Evolutionary conservation across 805 yeast species (phyloP).

Genomic region (Metschnikowia lunata): DNA sequence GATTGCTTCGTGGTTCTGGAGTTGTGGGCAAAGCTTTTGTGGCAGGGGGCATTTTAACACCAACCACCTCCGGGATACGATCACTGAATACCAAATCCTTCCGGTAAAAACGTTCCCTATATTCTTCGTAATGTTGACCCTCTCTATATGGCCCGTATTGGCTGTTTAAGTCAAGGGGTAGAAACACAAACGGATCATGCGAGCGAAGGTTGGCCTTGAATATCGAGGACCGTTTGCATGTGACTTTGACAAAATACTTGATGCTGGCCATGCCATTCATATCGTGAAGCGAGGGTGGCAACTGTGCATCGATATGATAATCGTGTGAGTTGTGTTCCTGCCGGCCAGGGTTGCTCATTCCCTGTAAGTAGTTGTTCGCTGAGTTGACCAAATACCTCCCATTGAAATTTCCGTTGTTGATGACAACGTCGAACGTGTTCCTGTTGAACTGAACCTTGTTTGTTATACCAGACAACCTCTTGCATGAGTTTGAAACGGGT

Average conservation of each 20-base stretch:
- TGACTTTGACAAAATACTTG: slow-evolving; percentile 56
- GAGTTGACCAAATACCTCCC: slow-evolving; percentile 18
- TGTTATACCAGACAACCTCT: slow-evolving; percentile 29
- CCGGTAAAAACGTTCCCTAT: slow-evolving; percentile 43
- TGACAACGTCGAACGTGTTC: slow-evolving; percentile 24
- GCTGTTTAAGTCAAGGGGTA: slow-evolving; percentile 43
- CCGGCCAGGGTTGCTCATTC: neutral
- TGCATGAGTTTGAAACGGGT: slow-evolving; percentile 36
- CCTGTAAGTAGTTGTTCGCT: slow-evolving; percentile 13
- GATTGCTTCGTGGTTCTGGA: slow-evolving; percentile 8
- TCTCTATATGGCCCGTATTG: slow-evolving; percentile 17
- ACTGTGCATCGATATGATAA: slow-evolving; percentile 11
- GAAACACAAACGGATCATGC: slow-evolving; percentile 47
- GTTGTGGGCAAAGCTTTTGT: slow-evolving; percentile 6
- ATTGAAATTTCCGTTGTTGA: slow-evolving; percentile 27
- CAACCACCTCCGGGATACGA: slow-evolving; percentile 17
- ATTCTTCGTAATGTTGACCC: slow-evolving; percentile 24
- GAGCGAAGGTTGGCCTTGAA: slow-evolving; percentile 45
- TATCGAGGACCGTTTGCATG: slow-evolving; percentile 51
- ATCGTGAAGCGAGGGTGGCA: slow-evolving; percentile 14
- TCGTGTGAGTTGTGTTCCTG: neutral
- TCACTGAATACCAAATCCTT: slow-evolving; percentile 35
- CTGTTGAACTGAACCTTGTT: slow-evolving; percentile 30
- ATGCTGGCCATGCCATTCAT: slow-evolving; percentile 32
- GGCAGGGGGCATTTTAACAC: slow-evolving; percentile 1